phyloP scores from a whole-genome alignment of 2,329 filamentous ascomycete genomes.

The Lecanoromycetidae sp. region DNA sequence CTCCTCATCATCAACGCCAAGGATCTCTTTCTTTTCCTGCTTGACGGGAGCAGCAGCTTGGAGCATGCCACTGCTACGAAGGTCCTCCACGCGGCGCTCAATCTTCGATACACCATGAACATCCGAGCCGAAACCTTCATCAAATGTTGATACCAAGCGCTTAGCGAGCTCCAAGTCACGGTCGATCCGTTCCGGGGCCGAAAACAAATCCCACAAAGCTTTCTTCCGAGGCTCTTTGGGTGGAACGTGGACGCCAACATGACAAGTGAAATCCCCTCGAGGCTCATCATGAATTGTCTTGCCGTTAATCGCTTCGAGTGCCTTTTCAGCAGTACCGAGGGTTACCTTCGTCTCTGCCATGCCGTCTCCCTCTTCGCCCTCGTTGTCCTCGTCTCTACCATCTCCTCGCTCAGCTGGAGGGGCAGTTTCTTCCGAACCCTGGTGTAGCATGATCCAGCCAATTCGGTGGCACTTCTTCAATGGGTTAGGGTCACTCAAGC shows the following conservation, averaged over 20 bases:
- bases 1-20: conserved; percentile 43
- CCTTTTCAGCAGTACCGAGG: conserved; percentile 61
- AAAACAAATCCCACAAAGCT: conserved; percentile 93
- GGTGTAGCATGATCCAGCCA: conserved; percentile 94
- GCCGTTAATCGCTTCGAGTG: conserved; percentile 86
- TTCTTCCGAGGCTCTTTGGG: conserved; percentile 81
- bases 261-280: conserved; percentile 91
- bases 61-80: conserved; percentile 63
- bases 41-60: conserved; percentile 31
- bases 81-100: conserved; percentile 72
- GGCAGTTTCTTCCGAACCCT: conserved; percentile 55
- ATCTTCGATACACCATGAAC: conserved; percentile 69
- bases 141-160: conserved; percentile 71
- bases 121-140: conserved; percentile 66
- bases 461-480: conserved; percentile 95
- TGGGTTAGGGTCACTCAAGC: conserved; percentile 90
- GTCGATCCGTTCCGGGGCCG: conserved; percentile 81
- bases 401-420: conserved; percentile 54
- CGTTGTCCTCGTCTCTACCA: conserved; percentile 54
- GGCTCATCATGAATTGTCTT: conserved; percentile 94
- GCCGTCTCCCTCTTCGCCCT: conserved; percentile 35
- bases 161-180: conserved; percentile 76
- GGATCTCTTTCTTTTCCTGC: conserved; percentile 45
- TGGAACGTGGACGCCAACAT: conserved; percentile 90
- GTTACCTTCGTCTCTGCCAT: conserved; percentile 24